phyloP scores from a whole-genome alignment of 2,329 filamentous ascomycete genomes.

The Helminthosporium solani region DNA sequence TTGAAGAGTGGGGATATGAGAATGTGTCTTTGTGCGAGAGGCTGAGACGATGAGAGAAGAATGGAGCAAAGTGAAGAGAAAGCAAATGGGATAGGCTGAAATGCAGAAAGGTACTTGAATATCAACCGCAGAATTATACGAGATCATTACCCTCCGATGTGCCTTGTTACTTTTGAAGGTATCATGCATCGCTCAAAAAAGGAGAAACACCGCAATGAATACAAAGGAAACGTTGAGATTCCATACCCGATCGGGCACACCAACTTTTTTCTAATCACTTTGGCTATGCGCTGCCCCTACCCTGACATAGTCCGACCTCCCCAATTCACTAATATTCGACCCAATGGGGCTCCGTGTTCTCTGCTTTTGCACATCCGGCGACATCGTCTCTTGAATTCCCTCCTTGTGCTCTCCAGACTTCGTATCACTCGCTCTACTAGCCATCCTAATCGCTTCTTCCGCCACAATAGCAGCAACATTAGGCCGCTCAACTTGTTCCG shows the following conservation, averaged over 20 bases:
- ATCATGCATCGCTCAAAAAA: not conserved
- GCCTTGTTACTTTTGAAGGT: not conserved
- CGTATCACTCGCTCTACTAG: constrained; percentile 8
- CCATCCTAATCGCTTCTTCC: constrained; percentile 22
- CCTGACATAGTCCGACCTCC: not conserved
- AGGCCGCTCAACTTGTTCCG: constrained; percentile 31
- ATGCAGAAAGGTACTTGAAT: not conserved
- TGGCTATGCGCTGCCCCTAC: not conserved
- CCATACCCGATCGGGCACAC: not conserved
- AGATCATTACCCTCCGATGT: not conserved
- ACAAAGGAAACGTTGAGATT: not conserved
- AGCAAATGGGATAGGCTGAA: not conserved
- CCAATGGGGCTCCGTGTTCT: not conserved
- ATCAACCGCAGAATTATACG: not conserved
- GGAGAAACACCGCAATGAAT: not conserved
- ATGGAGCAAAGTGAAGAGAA: not conserved
- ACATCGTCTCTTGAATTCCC: constrained; percentile 16
- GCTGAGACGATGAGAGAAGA: not conserved
- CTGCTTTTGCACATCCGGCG: not conserved
- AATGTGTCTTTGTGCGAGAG: constrained; percentile 29
- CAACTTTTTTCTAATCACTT: not conserved
- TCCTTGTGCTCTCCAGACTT: not conserved
- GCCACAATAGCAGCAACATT: constrained; percentile 32
- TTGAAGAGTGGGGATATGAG: constrained; percentile 33
- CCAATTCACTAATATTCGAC: constrained; percentile 1